Percentiles rank a stretch among this genome's conserved stretches.
Evolutionary conservation across 768 basidiomycete species (phyloP).

Genomic region (Plicaturopsis crispa): DNA sequence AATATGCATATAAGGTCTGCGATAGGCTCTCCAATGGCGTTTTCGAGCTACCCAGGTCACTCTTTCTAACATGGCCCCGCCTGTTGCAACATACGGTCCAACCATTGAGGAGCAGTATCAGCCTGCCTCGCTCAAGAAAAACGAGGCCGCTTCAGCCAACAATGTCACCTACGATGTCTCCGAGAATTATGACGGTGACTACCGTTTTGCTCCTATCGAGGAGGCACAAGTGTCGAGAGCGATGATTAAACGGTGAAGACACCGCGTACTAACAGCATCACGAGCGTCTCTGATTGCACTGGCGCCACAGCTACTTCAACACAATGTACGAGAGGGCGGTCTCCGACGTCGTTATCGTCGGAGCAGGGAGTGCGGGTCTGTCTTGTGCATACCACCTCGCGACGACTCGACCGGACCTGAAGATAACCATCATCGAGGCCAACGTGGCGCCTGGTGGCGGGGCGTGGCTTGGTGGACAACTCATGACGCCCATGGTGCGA

Average conservation of each 20-base stretch:
- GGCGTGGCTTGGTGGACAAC: slow-evolving; percentile 72
- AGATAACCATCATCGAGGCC: slow-evolving; percentile 62
- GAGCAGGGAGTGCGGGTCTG: slow-evolving; percentile 59
- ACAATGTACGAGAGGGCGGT: slow-evolving; percentile 68
- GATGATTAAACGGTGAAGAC: slow-evolving; percentile 76
- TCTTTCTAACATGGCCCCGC: slow-evolving; percentile 24
- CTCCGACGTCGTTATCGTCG: slow-evolving; percentile 73
- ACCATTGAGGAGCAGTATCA: not conserved
- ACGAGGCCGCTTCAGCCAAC: slow-evolving; percentile 6
- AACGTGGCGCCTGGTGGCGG: slow-evolving; percentile 75
- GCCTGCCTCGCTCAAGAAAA: not conserved
- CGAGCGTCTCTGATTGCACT: not conserved
- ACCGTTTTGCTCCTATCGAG: slow-evolving; percentile 65
- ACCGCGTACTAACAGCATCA: not conserved
- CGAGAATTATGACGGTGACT: slow-evolving; percentile 56
- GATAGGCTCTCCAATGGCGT: too few species aligned
- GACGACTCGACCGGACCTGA: slow-evolving; percentile 58
- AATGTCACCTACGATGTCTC: slow-evolving; percentile 27
- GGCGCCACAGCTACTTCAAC: slow-evolving; percentile 63
- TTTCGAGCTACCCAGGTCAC: too few species aligned
- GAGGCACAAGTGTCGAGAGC: slow-evolving; percentile 72
- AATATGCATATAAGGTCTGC: too few species aligned
- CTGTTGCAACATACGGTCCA: slow-evolving; percentile 23
- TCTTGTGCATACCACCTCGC: slow-evolving; percentile 72
- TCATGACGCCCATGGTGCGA: slow-evolving; percentile 72